Conservation (phyloP, 495 filamentous ascomycete species). For the Aspergillus cavernicola region DNA sequence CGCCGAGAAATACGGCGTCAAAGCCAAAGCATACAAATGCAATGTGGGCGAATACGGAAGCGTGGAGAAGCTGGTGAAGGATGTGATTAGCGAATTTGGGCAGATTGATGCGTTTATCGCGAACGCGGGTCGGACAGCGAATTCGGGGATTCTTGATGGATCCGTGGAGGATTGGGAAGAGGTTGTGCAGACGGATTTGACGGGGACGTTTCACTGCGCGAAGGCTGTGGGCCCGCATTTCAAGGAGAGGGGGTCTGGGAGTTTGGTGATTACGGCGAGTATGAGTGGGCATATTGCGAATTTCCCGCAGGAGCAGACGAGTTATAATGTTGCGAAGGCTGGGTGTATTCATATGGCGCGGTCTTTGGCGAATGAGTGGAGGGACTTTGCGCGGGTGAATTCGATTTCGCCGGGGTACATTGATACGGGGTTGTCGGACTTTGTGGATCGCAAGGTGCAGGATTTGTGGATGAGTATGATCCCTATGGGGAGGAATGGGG, state of each 20-base stretch:
- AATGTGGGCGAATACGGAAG: slow-evolving; percentile 49
- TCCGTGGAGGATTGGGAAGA: slow-evolving; percentile 63
- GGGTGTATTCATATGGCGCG: slow-evolving; percentile 50
- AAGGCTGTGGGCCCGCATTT: slow-evolving; percentile 63
- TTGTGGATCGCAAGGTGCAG: slow-evolving; percentile 66
- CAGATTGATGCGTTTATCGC: slow-evolving; percentile 65
- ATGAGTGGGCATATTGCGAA: slow-evolving; percentile 77
- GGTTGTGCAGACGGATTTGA: slow-evolving; percentile 62
- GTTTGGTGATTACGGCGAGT: slow-evolving; percentile 60
- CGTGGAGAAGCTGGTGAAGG: slow-evolving; percentile 46
- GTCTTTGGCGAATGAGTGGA: slow-evolving; percentile 72
- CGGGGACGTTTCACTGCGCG: slow-evolving; percentile 65
- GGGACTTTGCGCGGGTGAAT: slow-evolving; percentile 74
- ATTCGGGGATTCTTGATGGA: slow-evolving; percentile 59
- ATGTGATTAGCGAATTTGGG: slow-evolving; percentile 59
- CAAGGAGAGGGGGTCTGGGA: slow-evolving; percentile 56
- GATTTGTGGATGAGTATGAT: slow-evolving; percentile 72
- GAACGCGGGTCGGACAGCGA: slow-evolving; percentile 65
- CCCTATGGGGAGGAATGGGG: slow-evolving; percentile 67
- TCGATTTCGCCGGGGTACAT: slow-evolving; percentile 75
- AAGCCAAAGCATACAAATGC: slow-evolving; percentile 64
- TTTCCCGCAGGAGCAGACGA: slow-evolving; percentile 73
- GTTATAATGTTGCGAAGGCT: slow-evolving; percentile 79
- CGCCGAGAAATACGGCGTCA: slow-evolving; percentile 56
- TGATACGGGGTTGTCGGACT: slow-evolving; percentile 73